Base-by-base conservation (phyloP, 129 eudicot genomes). In the Erigeron canadensis region DNA sequence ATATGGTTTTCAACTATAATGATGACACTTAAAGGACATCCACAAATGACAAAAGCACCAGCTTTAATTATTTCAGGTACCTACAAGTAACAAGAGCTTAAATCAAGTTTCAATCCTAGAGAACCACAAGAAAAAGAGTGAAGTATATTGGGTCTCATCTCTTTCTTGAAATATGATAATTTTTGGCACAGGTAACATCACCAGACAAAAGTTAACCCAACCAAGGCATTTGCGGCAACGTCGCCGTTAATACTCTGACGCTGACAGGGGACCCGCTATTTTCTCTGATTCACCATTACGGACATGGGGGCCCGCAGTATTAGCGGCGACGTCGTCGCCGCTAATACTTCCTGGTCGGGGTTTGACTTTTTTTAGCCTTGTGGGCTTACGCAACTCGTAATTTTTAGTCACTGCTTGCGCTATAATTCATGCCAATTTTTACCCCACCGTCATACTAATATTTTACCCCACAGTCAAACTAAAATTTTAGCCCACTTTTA, bases 1-100 rank as follows among this genome's bases (percentile, higher is more conserved):
- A 67, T 18, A 16, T 67, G 7, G 47, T 67, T 76, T 37, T 59
- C 75, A 76, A 44, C n/a, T 58, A 9, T 58, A 58, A 76, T 67
- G 61, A 75, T 65, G 65, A 67, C 70, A 73, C 42, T 56, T 38
- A 51, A 51, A 54, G 39, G 43, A 54, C 67, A 63, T 17, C 46
- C 23, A 59, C 63, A 16, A 53, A 53, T 53, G 47, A 63, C n/a
- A 39, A 61, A 34, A 46, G 17, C 50, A 72, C 16, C 28, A 12
- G 22, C 69, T 56, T 71, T 59, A 62, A 19, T 71, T 10, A 57
- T 41, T 64, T 46, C 47, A 63, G 46, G 60, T 47, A 21, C 78
- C 80, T 69, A 68, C 75, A 58, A 38, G 48, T 63, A 28, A 46
- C 67, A 37, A 37, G 9, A 65, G 17, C 67, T 66, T 65, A 16